Percentiles rank a stretch among this genome's conserved stretches.
Conservation (phyloP, 2,329 filamentous ascomycete genomes). For the Aspergillus pseudoviridinutans region DNA sequence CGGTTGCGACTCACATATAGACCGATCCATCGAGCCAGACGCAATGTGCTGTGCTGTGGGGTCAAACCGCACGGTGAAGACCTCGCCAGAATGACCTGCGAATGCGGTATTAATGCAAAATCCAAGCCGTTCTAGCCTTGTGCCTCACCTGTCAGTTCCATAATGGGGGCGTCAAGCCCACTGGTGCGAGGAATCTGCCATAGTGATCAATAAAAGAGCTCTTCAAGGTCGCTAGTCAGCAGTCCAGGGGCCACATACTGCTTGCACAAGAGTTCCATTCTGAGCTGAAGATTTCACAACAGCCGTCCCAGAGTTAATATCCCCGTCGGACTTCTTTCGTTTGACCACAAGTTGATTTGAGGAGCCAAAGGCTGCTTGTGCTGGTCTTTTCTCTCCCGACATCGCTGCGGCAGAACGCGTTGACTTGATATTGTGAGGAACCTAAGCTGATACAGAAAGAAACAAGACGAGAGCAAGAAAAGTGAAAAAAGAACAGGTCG, state of each 20-base stretch:
- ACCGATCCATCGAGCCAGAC: slow-evolving; percentile 91
- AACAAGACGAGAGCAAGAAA: background rate
- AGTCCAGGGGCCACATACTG: slow-evolving; percentile 48
- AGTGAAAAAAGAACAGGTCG: background rate
- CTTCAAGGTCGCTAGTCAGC: background rate
- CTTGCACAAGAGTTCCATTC: slow-evolving; percentile 62
- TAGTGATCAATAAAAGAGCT: slow-evolving; percentile 11
- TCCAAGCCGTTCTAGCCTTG: background rate
- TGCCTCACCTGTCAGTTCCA: slow-evolving; percentile 73
- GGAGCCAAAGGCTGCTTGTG: slow-evolving; percentile 75
- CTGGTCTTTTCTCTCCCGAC: slow-evolving; percentile 88
- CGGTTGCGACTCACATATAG: slow-evolving; percentile 62
- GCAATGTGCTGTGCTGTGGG: slow-evolving; percentile 83
- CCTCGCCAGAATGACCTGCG: slow-evolving; percentile 68
- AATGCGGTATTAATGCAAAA: slow-evolving; percentile 1
- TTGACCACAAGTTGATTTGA: slow-evolving; percentile 78
- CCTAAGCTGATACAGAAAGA: background rate
- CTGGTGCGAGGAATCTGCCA: slow-evolving; percentile 72
- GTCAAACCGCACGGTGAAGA: slow-evolving; percentile 88
- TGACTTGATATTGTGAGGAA: slow-evolving; percentile 3
- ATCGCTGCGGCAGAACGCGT: slow-evolving; percentile 46
- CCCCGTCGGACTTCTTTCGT: slow-evolving; percentile 70
- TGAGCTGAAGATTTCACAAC: slow-evolving; percentile 53
- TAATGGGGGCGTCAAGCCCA: slow-evolving; percentile 80
- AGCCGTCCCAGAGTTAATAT: slow-evolving; percentile 53